Conservation (phyloP, 2,329 filamentous ascomycete genomes). For the Colletotrichum eremochloae region DNA sequence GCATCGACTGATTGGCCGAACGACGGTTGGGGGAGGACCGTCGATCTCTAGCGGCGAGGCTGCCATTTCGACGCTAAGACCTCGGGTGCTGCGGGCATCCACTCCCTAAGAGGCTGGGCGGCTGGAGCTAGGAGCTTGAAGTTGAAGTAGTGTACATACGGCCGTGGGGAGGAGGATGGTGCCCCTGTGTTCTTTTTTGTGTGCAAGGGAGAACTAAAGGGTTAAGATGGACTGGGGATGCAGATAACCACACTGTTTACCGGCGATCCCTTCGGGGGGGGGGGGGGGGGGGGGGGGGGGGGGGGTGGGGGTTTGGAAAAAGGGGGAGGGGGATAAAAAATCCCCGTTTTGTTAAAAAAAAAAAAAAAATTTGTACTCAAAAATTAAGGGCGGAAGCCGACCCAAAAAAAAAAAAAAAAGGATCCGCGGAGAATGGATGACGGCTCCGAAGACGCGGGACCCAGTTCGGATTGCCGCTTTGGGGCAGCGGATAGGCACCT, state of each 20-base stretch:
- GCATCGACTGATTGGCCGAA: conserved; percentile 9
- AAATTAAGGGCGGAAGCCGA: background rate
- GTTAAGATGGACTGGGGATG: conserved; percentile 18
- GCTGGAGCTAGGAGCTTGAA: conserved; percentile 19
- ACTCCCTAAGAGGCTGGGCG: conserved; percentile 21
- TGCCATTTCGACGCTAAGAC: conserved; percentile 38
- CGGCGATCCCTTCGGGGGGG: conserved; percentile 8
- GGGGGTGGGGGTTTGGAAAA: too few relatives aligned
- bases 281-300: too few relatives aligned
- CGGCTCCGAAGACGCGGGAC: conserved; percentile 37
- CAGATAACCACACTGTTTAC: background rate
- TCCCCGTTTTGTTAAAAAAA: too few relatives aligned
- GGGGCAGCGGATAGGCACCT: conserved; percentile 31
- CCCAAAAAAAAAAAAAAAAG: background rate
- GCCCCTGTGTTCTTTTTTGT: conserved; percentile 5
- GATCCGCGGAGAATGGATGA: conserved; percentile 31
- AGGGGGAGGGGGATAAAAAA: too few relatives aligned
- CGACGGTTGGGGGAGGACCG: conserved; percentile 9
- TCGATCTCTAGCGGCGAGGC: conserved; percentile 37
- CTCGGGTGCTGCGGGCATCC: conserved; percentile 38
- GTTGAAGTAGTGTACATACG: conserved; percentile 2
- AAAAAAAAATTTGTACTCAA: too few relatives aligned
- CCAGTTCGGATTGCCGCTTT: conserved; percentile 38
- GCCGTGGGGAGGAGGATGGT: conserved; percentile 16
- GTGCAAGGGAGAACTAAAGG: conserved; percentile 15